Conservation (phyloP, 192 early-diverging fungal species). For the Allomyces macrogynus region DNA sequence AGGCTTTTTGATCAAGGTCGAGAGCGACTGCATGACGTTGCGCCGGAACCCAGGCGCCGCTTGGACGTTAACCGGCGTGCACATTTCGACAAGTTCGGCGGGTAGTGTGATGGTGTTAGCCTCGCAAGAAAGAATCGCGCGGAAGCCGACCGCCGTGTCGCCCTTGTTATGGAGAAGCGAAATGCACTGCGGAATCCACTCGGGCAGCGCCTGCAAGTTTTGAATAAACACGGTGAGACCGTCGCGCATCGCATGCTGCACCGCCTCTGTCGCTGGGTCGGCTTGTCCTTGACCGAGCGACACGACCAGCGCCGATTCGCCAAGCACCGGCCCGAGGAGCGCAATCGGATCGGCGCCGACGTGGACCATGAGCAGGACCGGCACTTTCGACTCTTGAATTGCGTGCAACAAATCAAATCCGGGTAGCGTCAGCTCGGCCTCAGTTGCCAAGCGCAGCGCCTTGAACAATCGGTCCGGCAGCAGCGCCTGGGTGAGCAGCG, state of each 20-base stretch:
- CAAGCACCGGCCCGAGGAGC: conserved; percentile 13
- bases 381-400: conserved; percentile 9
- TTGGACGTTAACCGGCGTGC: conserved; percentile 11
- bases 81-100: conserved; percentile 8
- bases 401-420: too few species aligned
- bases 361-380: conserved; percentile 20
- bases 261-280: conserved; percentile 30
- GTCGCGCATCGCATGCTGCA: conserved; percentile 18
- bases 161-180: background rate
- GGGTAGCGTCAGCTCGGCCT: too few species aligned
- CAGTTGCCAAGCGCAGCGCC: too few species aligned
- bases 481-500: too few species aligned
- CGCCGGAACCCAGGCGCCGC: conserved; percentile 17
- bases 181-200: conserved; percentile 25
- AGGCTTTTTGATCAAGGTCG: conserved; percentile 18
- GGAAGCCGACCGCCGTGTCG: conserved; percentile 11
- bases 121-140: background rate
- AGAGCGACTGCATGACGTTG: conserved; percentile 25
- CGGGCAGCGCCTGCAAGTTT: conserved; percentile 10
- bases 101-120: background rate
- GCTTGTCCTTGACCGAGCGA: conserved; percentile 10
- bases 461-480: too few species aligned
- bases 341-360: conserved; percentile 2
- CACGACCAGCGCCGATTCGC: conserved; percentile 21
- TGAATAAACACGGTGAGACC: conserved; percentile 15